A percentile compares a stretch with the other conserved stretches of the same genome.
These are phyloP conservation scores for Hypoxylon sp. DNA, from an alignment of 2,329 filamentous ascomycete genomes.

Conservation along the genomic window DNA sequence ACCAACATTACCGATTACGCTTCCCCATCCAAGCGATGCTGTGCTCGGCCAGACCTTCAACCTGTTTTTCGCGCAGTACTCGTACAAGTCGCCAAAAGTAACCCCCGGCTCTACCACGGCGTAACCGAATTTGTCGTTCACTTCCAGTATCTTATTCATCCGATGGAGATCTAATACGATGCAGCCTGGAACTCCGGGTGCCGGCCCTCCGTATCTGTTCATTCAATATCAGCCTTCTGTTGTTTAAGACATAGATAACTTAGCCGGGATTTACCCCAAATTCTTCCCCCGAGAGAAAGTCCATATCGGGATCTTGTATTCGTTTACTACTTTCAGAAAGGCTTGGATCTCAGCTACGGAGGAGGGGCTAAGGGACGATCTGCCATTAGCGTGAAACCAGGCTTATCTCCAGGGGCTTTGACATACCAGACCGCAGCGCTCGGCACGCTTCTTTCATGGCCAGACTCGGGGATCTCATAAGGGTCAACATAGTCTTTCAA, in stretches of 20 bases:
- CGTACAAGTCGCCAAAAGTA: conserved; percentile 59
- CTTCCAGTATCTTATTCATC: conserved; percentile 59
- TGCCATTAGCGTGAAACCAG: neutral
- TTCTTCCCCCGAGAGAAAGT: conserved; percentile 54
- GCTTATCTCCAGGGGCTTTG: neutral
- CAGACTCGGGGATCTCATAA: conserved; percentile 58
- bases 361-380: conserved; percentile 48
- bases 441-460: conserved; percentile 55
- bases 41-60: conserved; percentile 61
- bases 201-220: conserved; percentile 61
- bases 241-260: neutral
- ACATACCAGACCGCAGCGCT: conserved; percentile 57
- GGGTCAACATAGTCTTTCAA: conserved; percentile 60
- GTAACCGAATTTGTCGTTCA: conserved; percentile 57
- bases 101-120: conserved; percentile 61
- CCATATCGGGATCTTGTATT: conserved; percentile 48
- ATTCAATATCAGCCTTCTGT: conserved; percentile 11
- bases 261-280: conserved; percentile 51
- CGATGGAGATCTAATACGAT: conserved; percentile 60
- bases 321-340: conserved; percentile 50
- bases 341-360: conserved; percentile 50
- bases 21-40: conserved; percentile 62
- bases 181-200: conserved; percentile 58
- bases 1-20: conserved; percentile 60
- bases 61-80: conserved; percentile 54